phyloP scores from a whole-genome alignment of 352 stramenopile species.

The Aphanomyces euteiches region DNA sequence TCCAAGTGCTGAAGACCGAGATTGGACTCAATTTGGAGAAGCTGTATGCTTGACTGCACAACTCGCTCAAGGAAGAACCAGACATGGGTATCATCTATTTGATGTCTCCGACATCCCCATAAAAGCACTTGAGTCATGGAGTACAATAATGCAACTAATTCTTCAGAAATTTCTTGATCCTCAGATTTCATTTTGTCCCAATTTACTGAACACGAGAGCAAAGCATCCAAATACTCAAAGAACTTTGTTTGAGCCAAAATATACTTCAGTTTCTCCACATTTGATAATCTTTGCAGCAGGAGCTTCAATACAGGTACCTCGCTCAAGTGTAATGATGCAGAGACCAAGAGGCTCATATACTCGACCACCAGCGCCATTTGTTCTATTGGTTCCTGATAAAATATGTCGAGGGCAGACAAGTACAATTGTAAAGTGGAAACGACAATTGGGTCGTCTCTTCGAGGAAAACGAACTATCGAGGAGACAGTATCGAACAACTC shows the following conservation, averaged over 20 bases:
- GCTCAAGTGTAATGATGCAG: background rate
- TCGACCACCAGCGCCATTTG: conserved; percentile 13
- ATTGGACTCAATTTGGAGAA: background rate
- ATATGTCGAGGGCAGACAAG: conserved; percentile 27
- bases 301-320: conserved; percentile 22
- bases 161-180: background rate
- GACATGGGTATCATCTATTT: background rate
- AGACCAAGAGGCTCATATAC: background rate
- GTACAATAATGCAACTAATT: conserved; percentile 24
- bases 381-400: conserved; percentile 10
- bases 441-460: conserved; percentile 11
- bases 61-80: conserved; percentile 1
- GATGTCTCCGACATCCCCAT: background rate
- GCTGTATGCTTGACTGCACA: background rate
- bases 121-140: conserved; percentile 24
- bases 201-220: background rate
- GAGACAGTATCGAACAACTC: background rate
- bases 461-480: background rate
- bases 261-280: conserved; percentile 18
- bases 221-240: background rate
- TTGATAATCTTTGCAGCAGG: conserved; percentile 11
- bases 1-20: background rate
- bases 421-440: conserved; percentile 12
- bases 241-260: background rate
- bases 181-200: background rate